These are phyloP conservation scores for Penicillium maclennaniae DNA, from an alignment of 495 filamentous ascomycete species.

Conservation along the genomic window DNA sequence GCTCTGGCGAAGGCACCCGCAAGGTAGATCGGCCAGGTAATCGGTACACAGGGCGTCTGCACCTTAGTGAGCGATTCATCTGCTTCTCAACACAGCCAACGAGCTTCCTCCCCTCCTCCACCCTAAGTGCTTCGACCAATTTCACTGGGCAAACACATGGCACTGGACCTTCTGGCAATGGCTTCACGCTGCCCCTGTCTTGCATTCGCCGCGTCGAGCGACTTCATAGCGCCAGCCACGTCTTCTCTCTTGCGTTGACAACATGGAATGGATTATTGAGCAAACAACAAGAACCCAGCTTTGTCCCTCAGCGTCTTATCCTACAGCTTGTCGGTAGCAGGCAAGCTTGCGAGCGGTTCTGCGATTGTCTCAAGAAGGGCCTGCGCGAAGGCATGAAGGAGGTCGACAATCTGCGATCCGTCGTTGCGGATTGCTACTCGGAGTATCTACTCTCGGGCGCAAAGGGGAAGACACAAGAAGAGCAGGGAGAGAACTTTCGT, in stretches of 20 bases:
- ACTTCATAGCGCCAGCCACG: conserved; percentile 81
- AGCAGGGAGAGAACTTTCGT: conserved; percentile 43
- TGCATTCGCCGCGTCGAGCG: conserved; percentile 88
- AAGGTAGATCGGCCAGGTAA: conserved; percentile 61
- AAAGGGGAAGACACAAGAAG: conserved; percentile 34
- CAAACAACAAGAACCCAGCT: conserved; percentile 53
- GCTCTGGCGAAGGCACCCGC: conserved; percentile 58
- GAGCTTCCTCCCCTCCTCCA: conserved; percentile 78
- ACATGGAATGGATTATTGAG: conserved; percentile 80
- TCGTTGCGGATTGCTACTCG: conserved; percentile 83
- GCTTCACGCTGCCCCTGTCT: conserved; percentile 92
- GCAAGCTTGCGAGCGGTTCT: conserved; percentile 89
- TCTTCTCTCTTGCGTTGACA: conserved; percentile 90
- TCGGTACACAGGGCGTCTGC: conserved; percentile 88
- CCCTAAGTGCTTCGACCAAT: conserved; percentile 64
- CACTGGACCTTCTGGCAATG: conserved; percentile 89
- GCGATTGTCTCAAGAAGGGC: conserved; percentile 88
- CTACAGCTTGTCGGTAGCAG: conserved; percentile 85
- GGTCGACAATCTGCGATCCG: conserved; percentile 72
- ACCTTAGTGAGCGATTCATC: conserved; percentile 88
- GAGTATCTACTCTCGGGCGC: conserved; percentile 73
- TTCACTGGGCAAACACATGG: conserved; percentile 89
- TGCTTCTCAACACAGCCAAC: conserved; percentile 94
- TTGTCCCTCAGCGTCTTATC: conserved; percentile 73
- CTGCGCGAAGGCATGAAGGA: conserved; percentile 80